Percentiles rank a stretch among this genome's conserved stretches.
phyloP scores from a whole-genome alignment of 139 green algal genomes.

The Chlorella sorokiniana region DNA sequence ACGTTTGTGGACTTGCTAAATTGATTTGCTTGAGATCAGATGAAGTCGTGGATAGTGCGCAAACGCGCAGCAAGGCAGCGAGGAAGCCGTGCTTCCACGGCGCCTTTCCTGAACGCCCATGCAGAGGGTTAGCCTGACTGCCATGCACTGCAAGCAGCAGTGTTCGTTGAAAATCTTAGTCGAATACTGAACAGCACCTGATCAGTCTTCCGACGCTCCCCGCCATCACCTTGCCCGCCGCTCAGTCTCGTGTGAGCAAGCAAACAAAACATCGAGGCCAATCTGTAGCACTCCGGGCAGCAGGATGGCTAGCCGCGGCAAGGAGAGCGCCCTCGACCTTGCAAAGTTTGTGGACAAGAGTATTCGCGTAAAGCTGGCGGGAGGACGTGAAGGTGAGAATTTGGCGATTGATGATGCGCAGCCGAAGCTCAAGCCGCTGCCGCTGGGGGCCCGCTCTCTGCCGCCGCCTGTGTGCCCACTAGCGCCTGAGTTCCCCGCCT shows the following conservation, averaged over 20 bases:
- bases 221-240: too few species aligned
- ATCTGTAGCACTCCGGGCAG: background rate
- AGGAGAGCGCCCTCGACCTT: constrained; percentile 94
- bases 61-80: too few species aligned
- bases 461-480: background rate
- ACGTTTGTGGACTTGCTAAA: too few species aligned
- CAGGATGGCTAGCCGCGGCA: constrained; percentile 44
- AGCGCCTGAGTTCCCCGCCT: background rate
- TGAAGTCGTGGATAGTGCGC: too few species aligned
- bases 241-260: background rate
- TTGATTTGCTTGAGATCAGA: too few species aligned
- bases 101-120: too few species aligned
- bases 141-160: too few species aligned
- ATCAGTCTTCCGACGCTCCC: too few species aligned
- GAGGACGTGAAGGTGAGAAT: constrained; percentile 84
- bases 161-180: too few species aligned
- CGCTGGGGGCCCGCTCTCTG: background rate
- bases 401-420: background rate
- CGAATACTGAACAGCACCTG: too few species aligned
- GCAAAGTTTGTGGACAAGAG: constrained; percentile 96
- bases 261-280: background rate
- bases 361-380: constrained; percentile 92
- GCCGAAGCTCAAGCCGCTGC: background rate
- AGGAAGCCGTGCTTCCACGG: too few species aligned
- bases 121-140: too few species aligned